Conservation (phyloP, 2,329 filamentous ascomycete genomes). For the Cadophora sp. region DNA sequence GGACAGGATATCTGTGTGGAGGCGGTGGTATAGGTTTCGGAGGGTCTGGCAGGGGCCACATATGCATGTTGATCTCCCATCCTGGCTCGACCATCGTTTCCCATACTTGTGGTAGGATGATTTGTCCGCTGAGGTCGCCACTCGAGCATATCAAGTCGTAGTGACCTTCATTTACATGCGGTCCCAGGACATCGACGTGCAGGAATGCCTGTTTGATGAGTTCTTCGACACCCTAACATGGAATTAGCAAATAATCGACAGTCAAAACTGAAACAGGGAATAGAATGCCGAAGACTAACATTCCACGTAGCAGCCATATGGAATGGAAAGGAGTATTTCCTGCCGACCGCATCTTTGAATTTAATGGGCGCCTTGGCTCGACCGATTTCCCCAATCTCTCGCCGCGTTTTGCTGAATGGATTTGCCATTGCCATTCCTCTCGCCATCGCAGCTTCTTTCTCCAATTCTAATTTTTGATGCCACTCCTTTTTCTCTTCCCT, state of each 20-base stretch:
- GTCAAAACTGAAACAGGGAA: background rate
- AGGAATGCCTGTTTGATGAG: conserved; percentile 18
- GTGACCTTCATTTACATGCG: conserved; percentile 15
- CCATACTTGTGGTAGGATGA: conserved; percentile 83
- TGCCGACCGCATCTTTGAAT: conserved; percentile 88
- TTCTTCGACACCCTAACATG: conserved; percentile 71
- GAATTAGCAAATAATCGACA: background rate
- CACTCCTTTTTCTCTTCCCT: conserved; percentile 5
- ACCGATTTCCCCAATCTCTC: background rate
- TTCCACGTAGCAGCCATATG: conserved; percentile 79
- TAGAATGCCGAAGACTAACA: conserved; percentile 6
- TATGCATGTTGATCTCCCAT: conserved; percentile 72
- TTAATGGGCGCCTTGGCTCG: conserved; percentile 64
- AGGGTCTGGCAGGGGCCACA: conserved; percentile 65
- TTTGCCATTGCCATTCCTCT: background rate
- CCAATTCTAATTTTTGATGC: background rate
- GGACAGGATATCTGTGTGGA: too few species aligned
- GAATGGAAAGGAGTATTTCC: conserved; percentile 90
- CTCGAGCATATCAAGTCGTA: conserved; percentile 16
- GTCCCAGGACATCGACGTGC: conserved; percentile 10
- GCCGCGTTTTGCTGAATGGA: background rate
- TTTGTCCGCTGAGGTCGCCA: conserved; percentile 75
- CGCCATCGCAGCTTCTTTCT: background rate
- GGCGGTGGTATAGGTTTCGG: background rate
- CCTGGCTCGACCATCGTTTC: conserved; percentile 82